A percentile compares a stretch with the other conserved stretches of the same genome.
Conservation (phyloP, 768 basidiomycete species). For the Podaxis sp. region DNA sequence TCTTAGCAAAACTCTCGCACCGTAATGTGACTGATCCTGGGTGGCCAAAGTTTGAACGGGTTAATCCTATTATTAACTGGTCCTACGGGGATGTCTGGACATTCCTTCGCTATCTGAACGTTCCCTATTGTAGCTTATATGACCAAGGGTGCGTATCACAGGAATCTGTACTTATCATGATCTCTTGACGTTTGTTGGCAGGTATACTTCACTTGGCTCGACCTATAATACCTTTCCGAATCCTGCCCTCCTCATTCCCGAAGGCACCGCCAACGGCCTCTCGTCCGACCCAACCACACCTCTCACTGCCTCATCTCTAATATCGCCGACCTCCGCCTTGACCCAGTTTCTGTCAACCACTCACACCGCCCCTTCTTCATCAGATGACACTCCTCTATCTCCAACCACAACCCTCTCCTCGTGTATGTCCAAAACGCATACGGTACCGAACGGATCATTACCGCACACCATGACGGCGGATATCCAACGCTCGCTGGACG, state of each 20-base stretch:
- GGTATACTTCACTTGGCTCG: slow-evolving; percentile 97
- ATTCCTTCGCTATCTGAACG: slow-evolving; percentile 69
- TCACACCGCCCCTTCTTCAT: slow-evolving; percentile 16
- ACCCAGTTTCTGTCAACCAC: slow-evolving; percentile 26
- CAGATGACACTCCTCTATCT: slow-evolving; percentile 20
- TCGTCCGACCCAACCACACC: slow-evolving; percentile 17
- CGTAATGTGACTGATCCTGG: slow-evolving; percentile 81
- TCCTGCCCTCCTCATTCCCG: slow-evolving; percentile 64
- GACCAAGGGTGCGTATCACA: slow-evolving; percentile 73
- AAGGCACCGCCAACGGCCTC: slow-evolving; percentile 15
- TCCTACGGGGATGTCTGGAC: slow-evolving; percentile 86
- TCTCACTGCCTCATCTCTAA: slow-evolving; percentile 23
- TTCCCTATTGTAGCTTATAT: slow-evolving; percentile 89
- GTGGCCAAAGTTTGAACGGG: slow-evolving; percentile 88
- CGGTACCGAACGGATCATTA: slow-evolving; percentile 19
- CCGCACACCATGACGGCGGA: slow-evolving; percentile 12
- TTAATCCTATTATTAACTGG: slow-evolving; percentile 98
- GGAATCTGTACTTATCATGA: background rate
- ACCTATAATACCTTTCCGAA: slow-evolving; percentile 94
- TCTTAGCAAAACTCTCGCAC: slow-evolving; percentile 65
- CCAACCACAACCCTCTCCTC: slow-evolving; percentile 30
- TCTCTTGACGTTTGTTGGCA: slow-evolving; percentile 27
- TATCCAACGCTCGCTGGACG: background rate
- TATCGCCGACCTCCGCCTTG: slow-evolving; percentile 24
- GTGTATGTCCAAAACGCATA: slow-evolving; percentile 30